Base-by-base conservation (phyloP, 2,329 filamentous ascomycete species). In the Geosmithia putterillii region DNA sequence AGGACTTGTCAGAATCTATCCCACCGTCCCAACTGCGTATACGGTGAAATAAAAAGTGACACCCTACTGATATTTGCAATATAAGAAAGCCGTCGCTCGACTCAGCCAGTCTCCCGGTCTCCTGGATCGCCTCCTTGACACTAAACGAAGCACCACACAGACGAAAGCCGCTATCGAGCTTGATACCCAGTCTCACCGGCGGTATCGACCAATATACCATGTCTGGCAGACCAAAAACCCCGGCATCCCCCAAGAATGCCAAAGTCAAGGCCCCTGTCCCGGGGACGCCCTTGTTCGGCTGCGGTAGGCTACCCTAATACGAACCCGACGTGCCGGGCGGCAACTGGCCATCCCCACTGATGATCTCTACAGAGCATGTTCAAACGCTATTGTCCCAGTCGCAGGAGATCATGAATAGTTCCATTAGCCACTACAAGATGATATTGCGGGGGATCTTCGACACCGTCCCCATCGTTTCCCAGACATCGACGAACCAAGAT, bases 371-470 rank as follows among this genome's bases (percentile, higher is more conserved):
- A 88, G 84, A 86, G 58, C 84, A 89, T 60, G 73, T 86, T 41
- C 79, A 85, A 57, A 67, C 71, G 20, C 73, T 88, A 46, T 69
- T 87, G 28, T 70, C 67, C 28, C 74, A 71, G 53, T 71, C 66
- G 39, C 74, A 77, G 48, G 76, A 80, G 48, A 74, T 76, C 15
- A 79, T 78, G 61, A 81, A 83, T 52, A 79, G 72, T 48, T 82
- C 81, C 18, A 76, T 85, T 47, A 69, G 76, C 44, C 76, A 84
- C 52, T 89, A 89, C 62, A 83, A 81, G 55, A 73, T 76, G 54
- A 76, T 86, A 46, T 67, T 88, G 35, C 73, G 80, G 47, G 75
- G 76, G 45, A 79, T 89, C 49, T 81, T 82, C 61, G 81, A 87
- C 58, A 70, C 74, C 48, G 76, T 69, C 41, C 77, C 74, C 42